A percentile compares a stretch with the other conserved stretches of the same genome.
Conservation (phyloP, 208 protist species). For the Leishmania turanica region DNA sequence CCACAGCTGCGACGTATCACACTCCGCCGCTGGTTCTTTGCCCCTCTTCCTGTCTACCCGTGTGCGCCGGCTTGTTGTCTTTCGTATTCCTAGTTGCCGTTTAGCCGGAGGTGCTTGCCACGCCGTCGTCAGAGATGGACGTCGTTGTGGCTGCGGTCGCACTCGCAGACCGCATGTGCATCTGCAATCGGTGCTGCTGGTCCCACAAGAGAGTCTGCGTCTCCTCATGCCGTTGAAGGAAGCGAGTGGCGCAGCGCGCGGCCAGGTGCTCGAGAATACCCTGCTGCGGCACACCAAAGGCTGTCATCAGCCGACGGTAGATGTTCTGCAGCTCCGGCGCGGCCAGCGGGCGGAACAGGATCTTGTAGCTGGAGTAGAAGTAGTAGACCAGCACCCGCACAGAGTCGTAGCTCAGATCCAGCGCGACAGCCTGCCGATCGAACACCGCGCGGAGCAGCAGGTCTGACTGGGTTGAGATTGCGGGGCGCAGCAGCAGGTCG, state of each 20-base stretch:
- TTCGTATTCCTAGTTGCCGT: neutral
- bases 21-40: too few species aligned
- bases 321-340: constrained; percentile 73
- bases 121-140: constrained; percentile 8
- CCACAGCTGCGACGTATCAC: neutral
- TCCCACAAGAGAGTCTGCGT: constrained; percentile 58
- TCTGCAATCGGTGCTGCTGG: constrained; percentile 31
- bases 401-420: constrained; percentile 77
- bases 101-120: neutral
- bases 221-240: constrained; percentile 68
- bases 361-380: constrained; percentile 77
- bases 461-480: constrained; percentile 50
- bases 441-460: constrained; percentile 58
- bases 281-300: constrained; percentile 69
- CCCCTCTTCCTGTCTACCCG: neutral
- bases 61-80: neutral
- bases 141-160: neutral
- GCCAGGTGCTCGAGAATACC: constrained; percentile 74
- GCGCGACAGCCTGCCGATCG: constrained; percentile 56
- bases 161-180: neutral
- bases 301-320: constrained; percentile 58
- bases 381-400: constrained; percentile 77
- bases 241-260: constrained; percentile 71
- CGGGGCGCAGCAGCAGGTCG: constrained; percentile 44
- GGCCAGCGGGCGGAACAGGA: constrained; percentile 75